phyloP scores from a whole-genome alignment of 768 basidiomycete species.

The Suillus bovinus region DNA sequence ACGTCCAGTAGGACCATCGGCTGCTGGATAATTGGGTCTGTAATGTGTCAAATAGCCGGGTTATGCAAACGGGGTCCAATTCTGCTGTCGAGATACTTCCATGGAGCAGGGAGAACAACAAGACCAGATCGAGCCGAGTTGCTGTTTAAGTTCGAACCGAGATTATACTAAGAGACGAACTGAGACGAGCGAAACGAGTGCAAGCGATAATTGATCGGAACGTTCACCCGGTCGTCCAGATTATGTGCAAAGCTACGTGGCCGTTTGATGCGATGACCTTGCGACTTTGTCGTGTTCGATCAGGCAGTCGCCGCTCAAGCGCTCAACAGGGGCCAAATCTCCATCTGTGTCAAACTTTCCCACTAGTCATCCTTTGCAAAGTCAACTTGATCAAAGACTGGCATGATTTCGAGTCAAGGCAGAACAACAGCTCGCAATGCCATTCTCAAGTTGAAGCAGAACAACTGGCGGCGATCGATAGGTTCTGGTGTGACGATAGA shows the following conservation, averaged over 20 bases:
- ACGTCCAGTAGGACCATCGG: neutral
- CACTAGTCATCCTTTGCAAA: neutral
- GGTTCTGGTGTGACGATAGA: constrained; percentile 4
- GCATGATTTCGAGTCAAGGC: constrained; percentile 13
- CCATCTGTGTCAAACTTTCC: constrained; percentile 7
- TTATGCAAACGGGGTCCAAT: neutral
- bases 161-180: neutral
- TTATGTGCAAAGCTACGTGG: constrained; percentile 1
- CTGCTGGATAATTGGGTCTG: neutral
- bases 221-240: neutral
- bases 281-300: constrained; percentile 6
- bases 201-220: neutral
- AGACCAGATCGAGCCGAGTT: neutral
- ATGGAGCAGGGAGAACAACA: neutral
- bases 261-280: neutral
- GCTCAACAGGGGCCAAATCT: constrained; percentile 2
- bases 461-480: constrained; percentile 2
- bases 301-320: neutral
- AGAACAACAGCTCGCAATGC: constrained; percentile 10
- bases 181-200: neutral
- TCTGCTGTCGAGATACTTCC: neutral
- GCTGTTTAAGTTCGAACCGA: neutral
- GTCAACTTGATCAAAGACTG: neutral
- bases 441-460: constrained; percentile 5
- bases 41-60: neutral